These are phyloP conservation scores for Vicia faba DNA, from an alignment of 306 rosid species.

Conservation along the genomic window DNA sequence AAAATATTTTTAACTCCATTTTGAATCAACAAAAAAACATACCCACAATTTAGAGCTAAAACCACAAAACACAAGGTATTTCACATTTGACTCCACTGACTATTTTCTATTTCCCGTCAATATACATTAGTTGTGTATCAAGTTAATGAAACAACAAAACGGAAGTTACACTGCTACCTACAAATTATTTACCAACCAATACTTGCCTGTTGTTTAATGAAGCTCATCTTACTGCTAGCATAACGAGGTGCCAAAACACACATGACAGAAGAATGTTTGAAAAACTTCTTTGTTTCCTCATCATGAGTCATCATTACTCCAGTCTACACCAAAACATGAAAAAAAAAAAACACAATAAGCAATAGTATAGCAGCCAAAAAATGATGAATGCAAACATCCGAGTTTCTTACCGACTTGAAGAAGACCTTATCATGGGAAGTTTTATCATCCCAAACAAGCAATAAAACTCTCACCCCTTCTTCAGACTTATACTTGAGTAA, in stretches of 20 bases:
- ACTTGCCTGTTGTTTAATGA: conserved; percentile 75
- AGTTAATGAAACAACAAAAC: conserved; percentile 24
- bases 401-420: conserved; percentile 57
- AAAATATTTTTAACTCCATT: conserved; percentile 24
- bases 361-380: neutral
- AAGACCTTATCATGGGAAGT: conserved; percentile 70
- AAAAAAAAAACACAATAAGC: neutral
- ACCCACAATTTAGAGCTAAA: conserved; percentile 39
- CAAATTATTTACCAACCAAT: conserved; percentile 57
- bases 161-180: neutral
- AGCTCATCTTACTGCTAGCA: conserved; percentile 74
- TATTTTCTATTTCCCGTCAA: conserved; percentile 41
- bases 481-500: conserved; percentile 89
- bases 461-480: conserved; percentile 84
- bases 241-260: conserved; percentile 86
- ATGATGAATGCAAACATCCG: neutral
- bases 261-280: conserved; percentile 89
- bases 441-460: conserved; percentile 94
- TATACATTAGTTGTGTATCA: conserved; percentile 37
- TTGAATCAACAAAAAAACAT: conserved; percentile 41
- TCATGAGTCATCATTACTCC: conserved; percentile 95
- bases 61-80: conserved; percentile 43
- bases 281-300: conserved; percentile 81
- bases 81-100: conserved; percentile 40
- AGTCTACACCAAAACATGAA: conserved; percentile 49